These are phyloP conservation scores for Euphorbia lathyris DNA, from an alignment of 345 rosid genomes.

Conservation along the genomic window DNA sequence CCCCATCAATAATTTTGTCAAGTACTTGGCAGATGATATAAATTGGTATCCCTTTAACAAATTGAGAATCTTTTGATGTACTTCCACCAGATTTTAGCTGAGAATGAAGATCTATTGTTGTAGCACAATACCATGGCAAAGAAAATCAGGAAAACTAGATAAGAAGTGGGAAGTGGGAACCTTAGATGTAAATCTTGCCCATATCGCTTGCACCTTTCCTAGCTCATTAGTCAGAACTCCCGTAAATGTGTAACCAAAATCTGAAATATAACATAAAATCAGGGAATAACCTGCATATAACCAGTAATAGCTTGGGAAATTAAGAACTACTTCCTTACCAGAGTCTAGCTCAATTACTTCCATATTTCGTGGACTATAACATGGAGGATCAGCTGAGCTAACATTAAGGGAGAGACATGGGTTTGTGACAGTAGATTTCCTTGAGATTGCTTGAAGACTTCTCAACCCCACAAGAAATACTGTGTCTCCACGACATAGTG, in stretches of 20 bases:
- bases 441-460: constrained; percentile 79
- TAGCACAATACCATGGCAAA: constrained; percentile 18
- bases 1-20: constrained; percentile 64
- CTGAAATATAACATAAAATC: constrained; percentile 35
- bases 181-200: constrained; percentile 96
- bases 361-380: constrained; percentile 87
- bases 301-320: neutral
- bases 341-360: constrained; percentile 94
- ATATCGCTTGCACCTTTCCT: constrained; percentile 84
- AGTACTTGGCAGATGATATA: constrained; percentile 67
- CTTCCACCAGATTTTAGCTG: constrained; percentile 63
- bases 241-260: constrained; percentile 87
- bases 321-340: constrained; percentile 36
- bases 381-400: constrained; percentile 75
- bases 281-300: neutral
- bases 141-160: constrained; percentile 11
- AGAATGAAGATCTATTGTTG: constrained; percentile 13
- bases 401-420: constrained; percentile 80
- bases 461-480: constrained; percentile 86
- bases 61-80: constrained; percentile 77
- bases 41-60: constrained; percentile 84
- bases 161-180: constrained; percentile 40
- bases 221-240: constrained; percentile 84
- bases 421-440: constrained; percentile 84
- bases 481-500: constrained; percentile 80